Base-by-base conservation (phyloP, 495 filamentous ascomycete genomes). In the Trichoderma reesei region DNA sequence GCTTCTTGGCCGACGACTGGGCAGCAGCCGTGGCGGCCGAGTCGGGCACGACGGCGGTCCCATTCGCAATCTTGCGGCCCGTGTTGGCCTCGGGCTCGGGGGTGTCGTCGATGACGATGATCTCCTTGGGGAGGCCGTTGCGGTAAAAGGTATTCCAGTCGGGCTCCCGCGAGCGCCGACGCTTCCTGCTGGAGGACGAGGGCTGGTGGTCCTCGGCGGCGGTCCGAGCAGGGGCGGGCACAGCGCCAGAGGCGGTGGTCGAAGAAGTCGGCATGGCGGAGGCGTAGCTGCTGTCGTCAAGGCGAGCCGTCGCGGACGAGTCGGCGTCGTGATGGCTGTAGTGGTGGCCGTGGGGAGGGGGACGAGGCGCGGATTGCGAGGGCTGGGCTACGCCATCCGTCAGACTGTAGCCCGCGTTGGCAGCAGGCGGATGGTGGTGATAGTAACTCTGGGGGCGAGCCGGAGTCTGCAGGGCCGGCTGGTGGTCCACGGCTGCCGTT, bases 21-120 rank as follows among this genome's bases (percentile, higher is more conserved):
- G 13, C 61, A 41, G 71, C 54, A 62, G 66, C 9, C 20, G 37
- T 63, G 59, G 56, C 64, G 26, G 61, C 62, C 10, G 68, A 63
- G 46, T 63, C 66, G 42, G 65, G 20, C n/a, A 64, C 26, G 56
- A 67, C 68, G 64, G 18, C 63, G 31, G 66, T 65, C 44, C 68
- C 71, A 66, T 73, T 75, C 33, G 73, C 63, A 64, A 74, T 67
- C 0, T 71, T 68, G 54, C 69, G 67, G 41, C 71, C 65, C 20
- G 68, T 68, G 65, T 62, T 70, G 62, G 67, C 66, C 64, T 69
- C 85, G 26, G 85, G 82, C 64, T 88, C 88, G 46, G 88, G 85
- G n/a, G 89, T 86, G 76, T 96, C 93, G 69, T 96, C 90, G 72
- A 98, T 98, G 65, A 96, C 87, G 71, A 98, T 96, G 72, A 98